Base-by-base conservation (phyloP, 768 basidiomycete genomes). In the Leccinellum rugosiceps region DNA sequence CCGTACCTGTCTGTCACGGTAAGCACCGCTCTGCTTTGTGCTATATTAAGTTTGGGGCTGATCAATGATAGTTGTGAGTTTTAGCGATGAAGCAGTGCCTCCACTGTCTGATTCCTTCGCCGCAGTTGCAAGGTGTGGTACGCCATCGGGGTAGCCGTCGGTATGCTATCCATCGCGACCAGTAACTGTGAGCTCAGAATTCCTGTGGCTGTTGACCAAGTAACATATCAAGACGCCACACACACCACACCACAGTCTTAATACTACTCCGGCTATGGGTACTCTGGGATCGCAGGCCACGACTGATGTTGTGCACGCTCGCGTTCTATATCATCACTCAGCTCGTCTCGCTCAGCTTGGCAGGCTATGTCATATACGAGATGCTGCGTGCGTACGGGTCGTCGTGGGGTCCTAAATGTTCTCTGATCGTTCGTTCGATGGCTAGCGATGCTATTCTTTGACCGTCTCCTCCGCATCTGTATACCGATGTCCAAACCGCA, bases 251-350 rank as follows among this genome's bases (percentile, higher is more conserved):
- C 31, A 31, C 11, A 77, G 77, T 77, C 57, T 66, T 77, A 21
- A 64, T 78, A 11, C 60, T 78, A 34, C 63, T 77, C n/a, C 72
- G 74, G 2, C 28, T 77, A 8, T 78, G 77, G 77, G 61, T 73
- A 23, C 59, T 76, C 6, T 77, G 76, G 65, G 69, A 66, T 38
- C 65, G 69, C 11, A 35, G 31, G 1, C 66, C 61, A n/a, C 56
- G 58, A 5, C 46, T 77, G 25, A 64, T 77, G 47, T 21, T 69
- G 19, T 54, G 38, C 44, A 76, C 74, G 1, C 52, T 77, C 3
- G 19, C 41, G 14, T 60, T 71, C 30, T 77, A 68, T 26, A 17
- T 73, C n/a, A 7, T 65, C 4, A 74, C 73, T 0, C 74, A 76
- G 31, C 52, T 67, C 6, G 46, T 63, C 0, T 45, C 68, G 28